A percentile compares a stretch with the other conserved stretches of the same genome.
Conservation (phyloP, 768 basidiomycete genomes). For the Serendipita sp. region DNA sequence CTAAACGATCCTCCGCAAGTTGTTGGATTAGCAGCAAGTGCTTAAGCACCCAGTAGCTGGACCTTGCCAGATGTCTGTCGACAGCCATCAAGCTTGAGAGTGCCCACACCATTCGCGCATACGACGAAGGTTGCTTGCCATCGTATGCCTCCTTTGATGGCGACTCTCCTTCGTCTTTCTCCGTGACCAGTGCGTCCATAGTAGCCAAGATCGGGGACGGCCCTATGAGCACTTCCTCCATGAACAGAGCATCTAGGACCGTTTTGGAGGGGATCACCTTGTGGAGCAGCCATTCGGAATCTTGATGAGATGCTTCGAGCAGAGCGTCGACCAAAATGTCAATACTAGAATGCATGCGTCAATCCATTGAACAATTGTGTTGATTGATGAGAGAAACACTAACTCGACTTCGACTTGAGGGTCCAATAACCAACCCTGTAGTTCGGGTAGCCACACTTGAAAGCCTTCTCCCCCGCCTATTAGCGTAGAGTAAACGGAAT, state of each 20-base stretch:
- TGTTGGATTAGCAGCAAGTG: slow-evolving; percentile 53
- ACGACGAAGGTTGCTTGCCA: slow-evolving; percentile 37
- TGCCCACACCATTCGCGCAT: slow-evolving; percentile 45
- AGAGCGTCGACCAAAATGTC: no score
- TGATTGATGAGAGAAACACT: background rate
- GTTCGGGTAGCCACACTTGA: background rate
- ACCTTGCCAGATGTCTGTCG: slow-evolving; percentile 44
- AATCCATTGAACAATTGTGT: background rate
- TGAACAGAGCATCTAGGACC: slow-evolving; percentile 33
- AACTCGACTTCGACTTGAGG: background rate
- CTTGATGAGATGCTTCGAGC: background rate
- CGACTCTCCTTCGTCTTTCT: background rate
- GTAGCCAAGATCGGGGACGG: slow-evolving; percentile 26
- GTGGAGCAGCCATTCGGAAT: slow-evolving; percentile 17
- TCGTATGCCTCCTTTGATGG: slow-evolving; percentile 20
- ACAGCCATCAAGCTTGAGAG: slow-evolving; percentile 38
- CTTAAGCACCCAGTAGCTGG: slow-evolving; percentile 48
- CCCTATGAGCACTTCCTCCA: slow-evolving; percentile 5
- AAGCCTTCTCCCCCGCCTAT: background rate
- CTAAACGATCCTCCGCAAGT: slow-evolving; percentile 20
- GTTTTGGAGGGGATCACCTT: slow-evolving; percentile 38
- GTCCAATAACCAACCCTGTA: background rate
- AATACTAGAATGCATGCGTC: no score
- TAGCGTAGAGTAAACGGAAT: background rate
- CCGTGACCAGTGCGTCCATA: slow-evolving; percentile 7